Evolutionary conservation across 2,329 filamentous ascomycete genomes (phyloP).

Genomic region (Talaromyces funiculosus): DNA sequence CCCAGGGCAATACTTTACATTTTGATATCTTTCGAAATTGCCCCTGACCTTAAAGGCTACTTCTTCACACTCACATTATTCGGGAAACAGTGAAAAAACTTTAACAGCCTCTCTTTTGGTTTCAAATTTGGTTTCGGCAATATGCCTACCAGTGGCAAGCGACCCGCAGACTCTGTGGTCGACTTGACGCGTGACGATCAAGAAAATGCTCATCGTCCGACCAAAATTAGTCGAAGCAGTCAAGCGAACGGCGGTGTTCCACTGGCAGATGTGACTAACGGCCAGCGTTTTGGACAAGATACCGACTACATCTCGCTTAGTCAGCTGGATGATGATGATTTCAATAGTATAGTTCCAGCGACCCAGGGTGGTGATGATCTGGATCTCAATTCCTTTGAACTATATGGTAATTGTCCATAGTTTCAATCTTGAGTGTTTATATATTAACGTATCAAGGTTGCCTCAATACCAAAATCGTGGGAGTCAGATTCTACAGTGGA

Average conservation of each 20-base stretch:
- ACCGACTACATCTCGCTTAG: constrained; percentile 27
- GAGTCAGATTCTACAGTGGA: constrained; percentile 58
- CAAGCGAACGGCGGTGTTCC: neutral
- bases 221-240: constrained; percentile 13
- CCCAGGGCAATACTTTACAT: neutral
- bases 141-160: constrained; percentile 5
- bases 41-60: neutral
- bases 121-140: neutral
- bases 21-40: neutral
- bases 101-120: too few species aligned
- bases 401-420: constrained; percentile 33
- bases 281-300: constrained; percentile 26
- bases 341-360: constrained; percentile 26
- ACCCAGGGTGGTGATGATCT: constrained; percentile 33
- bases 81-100: too few species aligned
- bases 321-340: constrained; percentile 36
- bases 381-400: constrained; percentile 29
- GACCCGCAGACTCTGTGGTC: constrained; percentile 19
- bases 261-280: constrained; percentile 14
- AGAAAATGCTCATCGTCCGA: constrained; percentile 12
- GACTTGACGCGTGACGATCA: constrained; percentile 25
- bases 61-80: neutral
- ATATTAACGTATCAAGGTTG: constrained; percentile 28
- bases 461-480: constrained; percentile 54
- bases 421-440: neutral